Evolutionary conservation across 352 stramenopile genomes (phyloP).

Genomic region (Aphanomyces invadans): DNA sequence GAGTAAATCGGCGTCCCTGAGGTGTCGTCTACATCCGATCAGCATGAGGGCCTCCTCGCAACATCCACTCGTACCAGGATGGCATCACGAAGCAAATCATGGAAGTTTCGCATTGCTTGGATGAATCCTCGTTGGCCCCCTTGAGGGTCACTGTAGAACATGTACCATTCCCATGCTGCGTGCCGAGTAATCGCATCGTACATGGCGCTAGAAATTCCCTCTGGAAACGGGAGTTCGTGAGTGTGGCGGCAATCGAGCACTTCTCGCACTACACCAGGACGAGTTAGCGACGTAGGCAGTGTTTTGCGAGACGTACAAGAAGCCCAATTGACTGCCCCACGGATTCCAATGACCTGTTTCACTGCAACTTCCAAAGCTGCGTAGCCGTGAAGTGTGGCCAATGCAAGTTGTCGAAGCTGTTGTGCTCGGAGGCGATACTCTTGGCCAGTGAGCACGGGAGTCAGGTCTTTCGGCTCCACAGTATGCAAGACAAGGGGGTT

Average conservation of each 20-base stretch:
- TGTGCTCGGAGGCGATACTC: slow-evolving; percentile 44
- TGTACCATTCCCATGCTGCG: slow-evolving; percentile 70
- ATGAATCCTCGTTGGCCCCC: slow-evolving; percentile 59
- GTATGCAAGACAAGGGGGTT: slow-evolving; percentile 6
- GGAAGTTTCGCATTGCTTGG: slow-evolving; percentile 35
- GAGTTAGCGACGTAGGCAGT: too few relatives aligned
- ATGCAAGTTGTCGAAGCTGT: slow-evolving; percentile 58
- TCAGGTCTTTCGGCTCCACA: slow-evolving; percentile 4
- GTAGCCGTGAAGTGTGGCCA: slow-evolving; percentile 39
- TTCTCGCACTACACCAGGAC: slow-evolving; percentile 44
- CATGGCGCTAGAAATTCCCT: slow-evolving; percentile 45
- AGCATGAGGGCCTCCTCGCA: neutral
- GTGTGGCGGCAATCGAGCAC: slow-evolving; percentile 57
- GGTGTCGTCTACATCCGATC: neutral
- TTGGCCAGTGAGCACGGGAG: slow-evolving; percentile 42
- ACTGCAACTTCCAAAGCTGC: slow-evolving; percentile 34
- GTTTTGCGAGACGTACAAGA: too few relatives aligned
- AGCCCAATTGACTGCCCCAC: slow-evolving; percentile 49
- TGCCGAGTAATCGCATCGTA: slow-evolving; percentile 55
- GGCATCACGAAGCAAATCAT: neutral
- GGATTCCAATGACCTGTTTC: slow-evolving; percentile 37
- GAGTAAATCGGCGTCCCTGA: slow-evolving; percentile 26
- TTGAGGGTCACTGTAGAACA: slow-evolving; percentile 55
- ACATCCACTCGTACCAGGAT: neutral
- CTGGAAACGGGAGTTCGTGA: slow-evolving; percentile 48